Evolutionary conservation across 352 stramenopile species (phyloP), one percentile per base, ranked within the genome.

Genomic region (Phytophthora litchii): DNA sequence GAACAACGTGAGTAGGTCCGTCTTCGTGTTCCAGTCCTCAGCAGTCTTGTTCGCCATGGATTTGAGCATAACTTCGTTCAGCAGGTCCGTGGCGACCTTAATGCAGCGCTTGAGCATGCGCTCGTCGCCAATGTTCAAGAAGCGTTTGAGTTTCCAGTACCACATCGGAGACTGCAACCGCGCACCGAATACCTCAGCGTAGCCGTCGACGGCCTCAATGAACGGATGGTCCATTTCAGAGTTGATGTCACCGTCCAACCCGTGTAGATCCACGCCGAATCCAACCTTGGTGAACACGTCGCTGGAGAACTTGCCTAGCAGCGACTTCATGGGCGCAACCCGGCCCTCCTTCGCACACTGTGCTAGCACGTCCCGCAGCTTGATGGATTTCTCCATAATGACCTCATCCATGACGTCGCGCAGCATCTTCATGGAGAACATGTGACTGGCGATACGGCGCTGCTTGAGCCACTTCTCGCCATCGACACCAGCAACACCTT

Each of bases 261-360:
- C 61, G 49, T 74, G 32, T 14, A 75, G 58, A 17, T 70, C 54
- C 3, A 74, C 66, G 14, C 82, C 80, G 55, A 94, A 92, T 11
- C 76, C 79, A 21, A 92, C 80, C 38, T 88, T 80, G 1, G 70
- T 76, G 51, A 94, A 90, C 9, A 86, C 72, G 23, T 94, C 85
- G 47, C 84, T 81, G 9, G 83, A 87, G 52, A 84, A 83, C 16
- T 79, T 68, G 41, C 65, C 51, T 1, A 89, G 46, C 14, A 88
- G 60, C 6, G 48, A 61, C 43, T 84, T 81, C 44, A 89, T 62
- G 3, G 53, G 38, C 0, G 73, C 47, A 1, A 35, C 9, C 12
- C 49, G 48, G 10, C 41, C 40, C 5, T 48, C 19, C 4, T 44
- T 34, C 14, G 51, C 43, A 16, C 42, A 65, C 23, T 65, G 35